Evolutionary conservation across 2,329 filamentous ascomycete species (phyloP).

Genomic region (Aspergillus quadrilineatus): DNA sequence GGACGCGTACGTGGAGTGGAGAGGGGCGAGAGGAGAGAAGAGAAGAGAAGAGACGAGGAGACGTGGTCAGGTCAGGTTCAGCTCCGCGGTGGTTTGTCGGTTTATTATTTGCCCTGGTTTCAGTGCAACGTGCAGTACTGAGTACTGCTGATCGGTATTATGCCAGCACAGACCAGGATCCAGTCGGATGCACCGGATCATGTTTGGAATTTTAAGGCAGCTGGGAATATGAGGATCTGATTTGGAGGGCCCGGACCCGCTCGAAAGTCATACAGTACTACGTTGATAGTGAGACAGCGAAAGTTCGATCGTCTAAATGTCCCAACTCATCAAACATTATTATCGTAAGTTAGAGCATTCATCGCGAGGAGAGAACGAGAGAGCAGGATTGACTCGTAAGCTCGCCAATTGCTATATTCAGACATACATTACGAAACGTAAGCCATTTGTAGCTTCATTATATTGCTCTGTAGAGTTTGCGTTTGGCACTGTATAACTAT

Average conservation of each 20-base stretch:
- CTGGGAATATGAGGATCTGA: background rate
- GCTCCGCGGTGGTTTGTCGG: background rate
- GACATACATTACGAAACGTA: too few relatives aligned
- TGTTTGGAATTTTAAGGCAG: background rate
- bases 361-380: background rate
- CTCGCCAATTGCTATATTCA: too few relatives aligned
- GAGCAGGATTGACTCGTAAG: too few relatives aligned
- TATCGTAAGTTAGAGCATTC: too few relatives aligned
- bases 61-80: background rate
- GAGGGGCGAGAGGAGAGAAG: background rate
- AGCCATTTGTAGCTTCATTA: background rate
- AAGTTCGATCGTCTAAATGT: background rate
- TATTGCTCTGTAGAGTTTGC: background rate
- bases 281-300: background rate
- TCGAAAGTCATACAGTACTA: background rate
- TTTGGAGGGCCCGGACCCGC: background rate
- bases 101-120: background rate
- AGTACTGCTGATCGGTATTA: background rate
- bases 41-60: background rate
- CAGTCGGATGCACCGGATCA: conserved; percentile 11
- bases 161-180: background rate
- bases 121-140: background rate
- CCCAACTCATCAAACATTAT: too few relatives aligned
- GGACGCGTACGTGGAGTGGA: background rate
- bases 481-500: background rate